Evolutionary conservation across 352 stramenopile genomes (phyloP).

Genomic region (Blastocystis sp.): DNA sequence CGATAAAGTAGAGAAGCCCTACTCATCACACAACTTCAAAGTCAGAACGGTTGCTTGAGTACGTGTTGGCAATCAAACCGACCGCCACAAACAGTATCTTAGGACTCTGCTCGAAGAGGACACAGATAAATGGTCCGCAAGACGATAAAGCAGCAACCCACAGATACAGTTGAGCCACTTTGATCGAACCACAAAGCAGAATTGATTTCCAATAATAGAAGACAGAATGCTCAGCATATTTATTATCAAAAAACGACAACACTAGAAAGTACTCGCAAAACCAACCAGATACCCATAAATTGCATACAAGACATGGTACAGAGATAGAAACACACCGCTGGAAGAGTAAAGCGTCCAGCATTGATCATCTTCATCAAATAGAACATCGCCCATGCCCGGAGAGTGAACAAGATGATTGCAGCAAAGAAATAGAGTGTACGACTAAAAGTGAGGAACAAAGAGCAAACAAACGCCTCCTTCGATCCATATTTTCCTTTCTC

Average conservation of each 20-base stretch:
- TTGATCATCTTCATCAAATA: constrained; percentile 24
- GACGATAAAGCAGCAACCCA: constrained; percentile 13
- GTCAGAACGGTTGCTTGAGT: not conserved
- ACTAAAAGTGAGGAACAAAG: not conserved
- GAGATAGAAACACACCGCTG: not conserved
- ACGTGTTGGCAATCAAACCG: not conserved
- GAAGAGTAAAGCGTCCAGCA: not conserved
- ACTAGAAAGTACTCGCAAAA: not conserved
- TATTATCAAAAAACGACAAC: not conserved
- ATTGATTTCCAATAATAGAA: constrained; percentile 37
- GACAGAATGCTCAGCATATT: not conserved
- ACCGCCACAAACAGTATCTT: constrained; percentile 8
- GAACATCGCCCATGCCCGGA: constrained; percentile 28
- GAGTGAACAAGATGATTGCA: not conserved
- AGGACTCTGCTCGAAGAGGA: constrained; percentile 36
- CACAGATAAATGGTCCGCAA: constrained; percentile 1
- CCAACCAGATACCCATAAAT: not conserved
- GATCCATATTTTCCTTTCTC: constrained; percentile 56
- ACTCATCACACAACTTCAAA: not conserved
- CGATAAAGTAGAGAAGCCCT: constrained; percentile 3
- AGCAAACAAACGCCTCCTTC: not conserved
- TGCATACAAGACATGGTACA: not conserved
- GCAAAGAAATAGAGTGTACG: not conserved
- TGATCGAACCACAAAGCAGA: not conserved
- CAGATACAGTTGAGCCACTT: not conserved